phyloP scores from a whole-genome alignment of 805 yeast species.

The Saccharomyces kudriavzevii region DNA sequence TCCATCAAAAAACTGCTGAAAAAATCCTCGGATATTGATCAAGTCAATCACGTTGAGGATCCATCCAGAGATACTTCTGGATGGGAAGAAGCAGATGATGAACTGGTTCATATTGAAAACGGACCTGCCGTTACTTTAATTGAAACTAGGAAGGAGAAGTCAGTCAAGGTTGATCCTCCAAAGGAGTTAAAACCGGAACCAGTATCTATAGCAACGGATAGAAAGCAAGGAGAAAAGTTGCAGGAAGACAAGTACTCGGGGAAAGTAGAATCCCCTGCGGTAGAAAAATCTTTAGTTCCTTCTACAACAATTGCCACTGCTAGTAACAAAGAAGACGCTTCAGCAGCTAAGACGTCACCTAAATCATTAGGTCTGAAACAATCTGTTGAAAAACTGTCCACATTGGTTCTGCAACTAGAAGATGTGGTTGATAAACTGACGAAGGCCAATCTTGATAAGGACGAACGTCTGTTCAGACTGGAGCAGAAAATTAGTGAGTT shows the following conservation, averaged over 20 bases:
- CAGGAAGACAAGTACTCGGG: conserved; percentile 10
- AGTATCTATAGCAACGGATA: conserved; percentile 6
- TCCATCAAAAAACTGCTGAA: conserved; percentile 25
- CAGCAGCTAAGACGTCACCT: conserved; percentile 10
- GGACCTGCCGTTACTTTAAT: background rate
- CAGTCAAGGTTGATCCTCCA: conserved; percentile 10
- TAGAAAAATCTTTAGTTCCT: conserved; percentile 15
- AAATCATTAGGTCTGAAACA: conserved; percentile 61
- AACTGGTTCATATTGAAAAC: conserved; percentile 7
- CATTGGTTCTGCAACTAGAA: conserved; percentile 52
- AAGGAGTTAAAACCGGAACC: conserved; percentile 11
- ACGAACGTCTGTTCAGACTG: conserved; percentile 47
- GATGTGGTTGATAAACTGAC: conserved; percentile 43
- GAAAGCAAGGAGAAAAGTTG: conserved; percentile 19
- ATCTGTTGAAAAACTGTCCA: conserved; percentile 59
- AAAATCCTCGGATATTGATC: conserved; percentile 26
- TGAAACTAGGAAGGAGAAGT: background rate
- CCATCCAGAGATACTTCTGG: conserved; percentile 28
- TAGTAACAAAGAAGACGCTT: conserved; percentile 12
- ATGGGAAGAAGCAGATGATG: conserved; percentile 30
- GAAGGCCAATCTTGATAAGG: conserved; percentile 53
- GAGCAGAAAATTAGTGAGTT: conserved; percentile 57
- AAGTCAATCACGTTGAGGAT: conserved; percentile 28
- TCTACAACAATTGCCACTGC: conserved; percentile 12
- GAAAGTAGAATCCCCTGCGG: conserved; percentile 1